These are phyloP conservation scores for Saitozyma sp. DNA, from an alignment of 768 basidiomycete genomes.

Conservation along the genomic window DNA sequence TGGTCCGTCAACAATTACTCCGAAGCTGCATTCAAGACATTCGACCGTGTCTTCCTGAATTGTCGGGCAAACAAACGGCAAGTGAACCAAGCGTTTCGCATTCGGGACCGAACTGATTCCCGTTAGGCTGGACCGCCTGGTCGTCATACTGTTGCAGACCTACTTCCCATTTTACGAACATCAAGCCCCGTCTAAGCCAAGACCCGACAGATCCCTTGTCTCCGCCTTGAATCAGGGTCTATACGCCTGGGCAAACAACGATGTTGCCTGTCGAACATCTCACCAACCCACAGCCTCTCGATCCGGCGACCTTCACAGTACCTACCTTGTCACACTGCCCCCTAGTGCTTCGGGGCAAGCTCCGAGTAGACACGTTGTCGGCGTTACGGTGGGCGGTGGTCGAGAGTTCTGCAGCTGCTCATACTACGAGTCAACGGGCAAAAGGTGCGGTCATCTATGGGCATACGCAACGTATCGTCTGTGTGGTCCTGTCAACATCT, in stretches of 20 bases:
- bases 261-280: conserved; percentile 3
- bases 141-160: conserved; percentile 5
- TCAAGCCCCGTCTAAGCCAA: background rate
- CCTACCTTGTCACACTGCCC: conserved; percentile 3
- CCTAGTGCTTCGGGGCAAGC: background rate
- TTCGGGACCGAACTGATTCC: background rate
- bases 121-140: conserved; percentile 15
- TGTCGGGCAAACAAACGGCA: conserved; percentile 14
- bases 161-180: conserved; percentile 18
- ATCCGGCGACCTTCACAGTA: background rate
- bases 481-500: conserved; percentile 7
- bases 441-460: conserved; percentile 12
- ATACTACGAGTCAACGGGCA: background rate
- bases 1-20: conserved; percentile 18
- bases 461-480: conserved; percentile 10
- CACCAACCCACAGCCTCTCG: no score
- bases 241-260: conserved; percentile 11
- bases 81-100: background rate
- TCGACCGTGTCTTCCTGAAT: conserved; percentile 13
- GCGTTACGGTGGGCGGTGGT: background rate
- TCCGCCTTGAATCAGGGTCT: conserved; percentile 2
- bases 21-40: conserved; percentile 13
- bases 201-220: background rate
- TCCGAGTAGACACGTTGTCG: background rate
- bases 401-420: conserved; percentile 12